phyloP scores from a whole-genome alignment of 495 filamentous ascomycete genomes.

The Stereocaulon alpinum region DNA sequence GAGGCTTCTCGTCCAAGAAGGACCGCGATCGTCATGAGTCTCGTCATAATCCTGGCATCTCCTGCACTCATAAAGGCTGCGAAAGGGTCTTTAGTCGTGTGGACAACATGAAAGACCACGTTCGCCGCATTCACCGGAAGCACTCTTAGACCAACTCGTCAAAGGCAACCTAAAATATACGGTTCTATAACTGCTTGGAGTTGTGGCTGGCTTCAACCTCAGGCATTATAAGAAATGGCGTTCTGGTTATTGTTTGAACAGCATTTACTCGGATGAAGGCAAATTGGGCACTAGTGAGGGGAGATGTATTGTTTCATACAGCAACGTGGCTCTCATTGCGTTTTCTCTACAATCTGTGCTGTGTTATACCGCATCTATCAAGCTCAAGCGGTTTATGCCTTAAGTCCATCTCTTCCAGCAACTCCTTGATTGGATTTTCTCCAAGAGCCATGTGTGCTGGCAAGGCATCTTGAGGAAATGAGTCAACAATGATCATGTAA shows the following conservation, averaged over 20 bases:
- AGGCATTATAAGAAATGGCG: neutral
- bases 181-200: neutral
- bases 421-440: too few species aligned
- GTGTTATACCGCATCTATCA: too few species aligned
- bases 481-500: too few species aligned
- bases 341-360: neutral
- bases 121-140: constrained; percentile 36
- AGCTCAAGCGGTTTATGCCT: too few species aligned
- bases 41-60: constrained; percentile 45
- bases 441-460: too few species aligned
- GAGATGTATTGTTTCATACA: neutral
- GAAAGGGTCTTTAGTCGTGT: constrained; percentile 50
- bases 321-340: neutral
- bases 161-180: too few species aligned
- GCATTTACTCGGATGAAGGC: neutral
- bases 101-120: constrained; percentile 56
- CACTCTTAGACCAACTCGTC: neutral
- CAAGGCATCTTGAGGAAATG: too few species aligned
- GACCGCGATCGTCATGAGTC: constrained; percentile 52
- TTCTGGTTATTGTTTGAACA: neutral
- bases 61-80: constrained; percentile 49
- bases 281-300: neutral
- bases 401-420: too few species aligned
- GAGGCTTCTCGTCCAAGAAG: constrained; percentile 55
- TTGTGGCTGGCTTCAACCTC: constrained; percentile 2